Evolutionary conservation across 768 basidiomycete genomes (phyloP).

Genomic region (Cystofilobasidium ferigula): DNA sequence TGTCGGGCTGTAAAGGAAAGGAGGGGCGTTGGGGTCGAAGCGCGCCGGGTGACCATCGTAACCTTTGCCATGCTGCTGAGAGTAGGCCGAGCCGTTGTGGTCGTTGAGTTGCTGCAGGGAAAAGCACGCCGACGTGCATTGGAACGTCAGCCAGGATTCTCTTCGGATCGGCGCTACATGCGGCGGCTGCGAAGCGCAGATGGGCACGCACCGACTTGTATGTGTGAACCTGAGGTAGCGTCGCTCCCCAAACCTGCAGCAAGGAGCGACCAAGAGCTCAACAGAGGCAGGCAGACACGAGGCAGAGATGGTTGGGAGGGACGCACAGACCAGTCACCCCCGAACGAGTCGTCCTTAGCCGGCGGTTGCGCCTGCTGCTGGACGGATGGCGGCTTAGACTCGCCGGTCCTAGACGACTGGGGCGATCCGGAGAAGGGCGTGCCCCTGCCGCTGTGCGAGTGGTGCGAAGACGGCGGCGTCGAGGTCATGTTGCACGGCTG

Average conservation of each 20-base stretch:
- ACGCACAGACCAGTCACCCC: conserved; percentile 1
- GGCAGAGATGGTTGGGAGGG: too few relatives aligned
- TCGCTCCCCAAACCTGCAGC: neutral
- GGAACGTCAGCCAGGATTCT: too few relatives aligned
- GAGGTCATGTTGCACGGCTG: neutral
- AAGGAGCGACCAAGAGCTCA: neutral
- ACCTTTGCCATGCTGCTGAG: neutral
- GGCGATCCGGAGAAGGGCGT: neutral
- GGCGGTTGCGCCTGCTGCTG: neutral
- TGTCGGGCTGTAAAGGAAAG: conserved; percentile 1
- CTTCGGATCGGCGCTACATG: too few relatives aligned
- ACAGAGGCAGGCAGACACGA: too few relatives aligned
- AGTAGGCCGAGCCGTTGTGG: neutral
- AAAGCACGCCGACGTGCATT: too few relatives aligned
- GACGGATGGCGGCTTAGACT: neutral
- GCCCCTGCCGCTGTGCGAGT: neutral
- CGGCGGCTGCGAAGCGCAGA: neutral
- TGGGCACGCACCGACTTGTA: neutral
- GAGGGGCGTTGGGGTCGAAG: conserved; percentile 4
- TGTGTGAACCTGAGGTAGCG: neutral
- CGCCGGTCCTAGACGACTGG: neutral
- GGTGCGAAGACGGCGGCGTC: neutral
- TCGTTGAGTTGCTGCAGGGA: too few relatives aligned
- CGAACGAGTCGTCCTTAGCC: neutral
- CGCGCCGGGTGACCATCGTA: neutral